Percentiles rank a stretch among this genome's conserved stretches.
Conservation (phyloP, 495 filamentous ascomycete species). For the Xylaria flabelliformis region DNA sequence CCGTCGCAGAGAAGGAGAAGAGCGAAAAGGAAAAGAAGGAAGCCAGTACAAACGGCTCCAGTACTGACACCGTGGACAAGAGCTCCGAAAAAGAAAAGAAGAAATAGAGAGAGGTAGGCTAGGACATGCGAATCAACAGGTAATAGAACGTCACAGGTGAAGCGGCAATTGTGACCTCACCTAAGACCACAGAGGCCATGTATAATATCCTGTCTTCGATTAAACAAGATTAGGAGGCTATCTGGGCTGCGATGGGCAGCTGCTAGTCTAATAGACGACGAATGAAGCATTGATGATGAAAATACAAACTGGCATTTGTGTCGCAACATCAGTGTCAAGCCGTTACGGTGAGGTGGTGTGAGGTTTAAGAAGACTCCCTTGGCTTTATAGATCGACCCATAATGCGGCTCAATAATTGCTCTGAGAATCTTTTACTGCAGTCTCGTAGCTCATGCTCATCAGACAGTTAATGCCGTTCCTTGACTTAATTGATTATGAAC, state of each 20-base stretch:
- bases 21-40: slow-evolving; percentile 68
- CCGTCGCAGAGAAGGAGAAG: slow-evolving; percentile 50
- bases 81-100: slow-evolving; percentile 69
- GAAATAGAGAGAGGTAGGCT: slow-evolving; percentile 45
- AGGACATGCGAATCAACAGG: slow-evolving; percentile 20
- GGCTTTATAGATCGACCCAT: too few species aligned
- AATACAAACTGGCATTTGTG: slow-evolving; percentile 1
- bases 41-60: slow-evolving; percentile 58
- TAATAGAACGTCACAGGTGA: slow-evolving; percentile 14
- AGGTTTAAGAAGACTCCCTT: neutral
- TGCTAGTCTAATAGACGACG: slow-evolving; percentile 21
- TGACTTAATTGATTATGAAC: too few species aligned
- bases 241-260: neutral
- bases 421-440: too few species aligned
- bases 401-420: neutral
- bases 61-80: slow-evolving; percentile 73
- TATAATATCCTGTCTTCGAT: slow-evolving; percentile 35
- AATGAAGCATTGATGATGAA: slow-evolving; percentile 22
- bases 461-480: neutral
- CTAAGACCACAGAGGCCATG: slow-evolving; percentile 25
- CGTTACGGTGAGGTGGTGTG: neutral
- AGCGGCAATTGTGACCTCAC: slow-evolving; percentile 15
- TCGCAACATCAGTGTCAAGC: neutral
- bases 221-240: neutral
- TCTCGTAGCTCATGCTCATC: neutral